A percentile compares a stretch with the other conserved stretches of the same genome.
Evolutionary conservation across 1,139 yeast species (phyloP).

Genomic region (Protomyces pachydermus): DNA sequence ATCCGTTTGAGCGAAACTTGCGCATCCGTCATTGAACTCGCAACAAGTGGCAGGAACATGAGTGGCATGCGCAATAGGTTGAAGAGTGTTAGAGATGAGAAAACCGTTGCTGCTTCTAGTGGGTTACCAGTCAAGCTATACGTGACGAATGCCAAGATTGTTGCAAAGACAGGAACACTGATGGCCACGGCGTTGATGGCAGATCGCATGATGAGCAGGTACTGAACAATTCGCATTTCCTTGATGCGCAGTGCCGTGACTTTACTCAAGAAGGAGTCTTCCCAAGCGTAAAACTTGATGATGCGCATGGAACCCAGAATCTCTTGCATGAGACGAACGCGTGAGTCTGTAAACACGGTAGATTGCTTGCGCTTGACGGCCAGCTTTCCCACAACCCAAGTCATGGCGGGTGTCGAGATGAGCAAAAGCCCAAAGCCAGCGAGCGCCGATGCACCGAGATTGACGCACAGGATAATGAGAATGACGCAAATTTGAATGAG

Average conservation of each 20-base stretch:
- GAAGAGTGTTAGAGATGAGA: conserved; percentile 73
- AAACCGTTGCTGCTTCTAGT: conserved; percentile 66
- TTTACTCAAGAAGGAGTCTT: conserved; percentile 50
- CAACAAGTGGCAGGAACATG: conserved; percentile 60
- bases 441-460: conserved; percentile 68
- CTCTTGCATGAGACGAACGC: conserved; percentile 61
- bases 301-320: conserved; percentile 60
- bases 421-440: conserved; percentile 55
- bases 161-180: conserved; percentile 60
- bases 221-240: conserved; percentile 44
- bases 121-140: conserved; percentile 51
- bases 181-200: conserved; percentile 55
- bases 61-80: conserved; percentile 67
- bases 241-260: conserved; percentile 47
- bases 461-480: conserved; percentile 59
- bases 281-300: conserved; percentile 75
- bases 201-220: conserved; percentile 51
- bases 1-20: conserved; percentile 58
- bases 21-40: conserved; percentile 61
- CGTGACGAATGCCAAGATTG: conserved; percentile 68
- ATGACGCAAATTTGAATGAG: conserved; percentile 62
- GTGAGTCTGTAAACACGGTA: conserved; percentile 46
- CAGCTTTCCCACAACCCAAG: conserved; percentile 41
- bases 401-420: conserved; percentile 38
- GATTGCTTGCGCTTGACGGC: conserved; percentile 47